Base-by-base conservation (phyloP, 768 basidiomycete genomes). In the Mrakia hoshinonis region DNA sequence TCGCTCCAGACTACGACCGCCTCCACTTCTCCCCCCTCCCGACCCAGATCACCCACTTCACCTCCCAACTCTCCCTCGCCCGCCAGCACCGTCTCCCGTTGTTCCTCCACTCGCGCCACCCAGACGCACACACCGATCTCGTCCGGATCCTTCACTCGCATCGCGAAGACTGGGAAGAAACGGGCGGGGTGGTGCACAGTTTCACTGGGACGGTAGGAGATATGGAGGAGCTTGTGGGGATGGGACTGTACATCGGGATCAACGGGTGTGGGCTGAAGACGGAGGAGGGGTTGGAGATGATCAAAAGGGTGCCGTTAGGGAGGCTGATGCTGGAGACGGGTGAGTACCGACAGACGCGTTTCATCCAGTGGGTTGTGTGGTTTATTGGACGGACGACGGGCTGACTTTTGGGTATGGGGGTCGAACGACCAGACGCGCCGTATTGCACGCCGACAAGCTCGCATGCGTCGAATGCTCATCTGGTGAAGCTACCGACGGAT, bases 221-320 rank as follows among this genome's bases (percentile, higher is more conserved):
- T 76, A 85, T 84, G 18, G 75, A 77, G 10, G 89, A 91, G 76
- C 79, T 89, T 58, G 88, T 89, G 70, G 76, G 86, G 78, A 13
- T 49, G 22, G 36, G 24, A 0, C 86, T 91, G 77, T 84, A 86
- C 76, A 82, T 89, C 58, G 83, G 87, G 63, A 78, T 89, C 68
- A 91, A 90, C 73, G 89, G 89, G 2, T 91, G 90, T 75, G 86
- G 86, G 0, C 79, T 92, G 69, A 91, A 91, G 79, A 89, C 87
- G 0, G 81, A 83, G 48, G 85, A 85, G 65, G 89, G 88, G 75
- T 79, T 91, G 0, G 80, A 81, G 6, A 81, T 84, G 7, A 81
- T 84, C 11, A 84, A 83, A 74, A 75, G 81, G 4, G 84, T 92
- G n/a, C 85, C 82, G 12, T 81, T 84, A 7, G 84, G 86, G 34